Evolutionary conservation across 371 early-diverging fungal genomes (phyloP).

Genomic region (Nosema muscidifuracis): DNA sequence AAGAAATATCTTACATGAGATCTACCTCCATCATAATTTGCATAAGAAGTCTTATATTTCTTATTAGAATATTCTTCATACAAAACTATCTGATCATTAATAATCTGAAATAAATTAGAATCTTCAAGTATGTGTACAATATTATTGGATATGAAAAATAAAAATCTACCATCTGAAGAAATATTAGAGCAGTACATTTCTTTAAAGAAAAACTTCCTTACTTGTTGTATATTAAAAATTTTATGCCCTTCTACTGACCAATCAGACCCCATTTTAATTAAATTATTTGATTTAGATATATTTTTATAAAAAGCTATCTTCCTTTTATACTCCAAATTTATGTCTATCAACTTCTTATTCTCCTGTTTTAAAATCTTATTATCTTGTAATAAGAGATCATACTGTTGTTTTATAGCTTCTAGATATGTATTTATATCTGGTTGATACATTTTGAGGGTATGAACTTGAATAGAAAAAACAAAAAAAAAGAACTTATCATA

Average conservation of each 20-base stretch:
- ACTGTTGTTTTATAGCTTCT: conserved; percentile 39
- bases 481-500: no score
- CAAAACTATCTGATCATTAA: background rate
- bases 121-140: background rate
- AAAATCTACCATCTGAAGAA: background rate
- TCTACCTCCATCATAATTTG: no score
- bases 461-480: no score
- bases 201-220: background rate
- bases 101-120: background rate
- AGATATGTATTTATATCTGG: conserved; percentile 28
- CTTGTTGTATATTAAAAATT: background rate
- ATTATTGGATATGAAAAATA: conserved; percentile 15
- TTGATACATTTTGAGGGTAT: conserved; percentile 39
- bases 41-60: background rate
- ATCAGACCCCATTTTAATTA: background rate
- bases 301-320: conserved; percentile 16
- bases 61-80: conserved; percentile 1
- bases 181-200: conserved; percentile 1
- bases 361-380: conserved; percentile 22
- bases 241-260: background rate
- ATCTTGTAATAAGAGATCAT: conserved; percentile 14
- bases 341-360: conserved; percentile 7
- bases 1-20: conserved; percentile 8
- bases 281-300: background rate
- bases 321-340: conserved; percentile 13